These are phyloP conservation scores for Debaryomyces maramus DNA, from an alignment of 805 yeast genomes.

Conservation along the genomic window DNA sequence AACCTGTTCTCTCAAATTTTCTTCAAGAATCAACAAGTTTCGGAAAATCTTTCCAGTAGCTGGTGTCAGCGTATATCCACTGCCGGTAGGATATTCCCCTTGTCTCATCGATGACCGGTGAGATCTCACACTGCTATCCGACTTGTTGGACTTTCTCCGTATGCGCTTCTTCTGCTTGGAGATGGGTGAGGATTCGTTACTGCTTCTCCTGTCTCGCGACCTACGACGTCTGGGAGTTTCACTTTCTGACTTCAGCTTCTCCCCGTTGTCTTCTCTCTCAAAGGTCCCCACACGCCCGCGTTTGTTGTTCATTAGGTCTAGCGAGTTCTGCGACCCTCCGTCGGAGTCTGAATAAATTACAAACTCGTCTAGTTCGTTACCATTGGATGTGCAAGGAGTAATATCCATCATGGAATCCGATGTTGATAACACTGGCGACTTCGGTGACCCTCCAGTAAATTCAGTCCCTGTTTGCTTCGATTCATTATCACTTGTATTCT, in stretches of 20 bases:
- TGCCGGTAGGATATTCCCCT: conserved; percentile 17
- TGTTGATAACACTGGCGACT: conserved; percentile 22
- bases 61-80: conserved; percentile 36
- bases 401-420: conserved; percentile 21
- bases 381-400: conserved; percentile 20
- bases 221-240: background rate
- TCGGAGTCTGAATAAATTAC: conserved; percentile 39
- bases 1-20: conserved; percentile 78
- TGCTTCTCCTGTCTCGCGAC: conserved; percentile 7
- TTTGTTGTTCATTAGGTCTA: conserved; percentile 16
- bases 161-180: conserved; percentile 22
- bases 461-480: conserved; percentile 2
- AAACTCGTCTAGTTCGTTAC: conserved; percentile 23
- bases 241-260: conserved; percentile 3
- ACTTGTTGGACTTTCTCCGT: conserved; percentile 24
- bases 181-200: conserved; percentile 19
- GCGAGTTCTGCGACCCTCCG: conserved; percentile 31
- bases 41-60: conserved; percentile 75
- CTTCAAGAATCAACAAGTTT: conserved; percentile 81
- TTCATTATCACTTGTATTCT: background rate
- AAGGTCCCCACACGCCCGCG: conserved; percentile 3
- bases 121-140: conserved; percentile 26
- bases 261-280: conserved; percentile 2
- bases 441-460: conserved; percentile 11
- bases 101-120: conserved; percentile 18